These are phyloP conservation scores for Fusarium tupiense DNA, from an alignment of 2,329 filamentous ascomycete species.

Conservation along the genomic window DNA sequence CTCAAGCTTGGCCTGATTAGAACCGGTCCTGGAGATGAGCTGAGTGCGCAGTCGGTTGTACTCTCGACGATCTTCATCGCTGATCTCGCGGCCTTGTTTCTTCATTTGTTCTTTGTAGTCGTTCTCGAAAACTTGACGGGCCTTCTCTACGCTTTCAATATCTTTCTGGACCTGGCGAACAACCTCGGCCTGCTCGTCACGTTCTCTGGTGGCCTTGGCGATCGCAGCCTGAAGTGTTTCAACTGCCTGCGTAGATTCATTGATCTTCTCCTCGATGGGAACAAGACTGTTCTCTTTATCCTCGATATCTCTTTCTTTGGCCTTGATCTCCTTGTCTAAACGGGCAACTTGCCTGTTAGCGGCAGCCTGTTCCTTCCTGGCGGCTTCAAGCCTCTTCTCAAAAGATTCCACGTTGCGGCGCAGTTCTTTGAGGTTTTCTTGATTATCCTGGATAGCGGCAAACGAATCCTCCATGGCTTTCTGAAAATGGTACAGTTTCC, in stretches of 20 bases:
- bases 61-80: constrained; percentile 85
- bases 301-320: constrained; percentile 87
- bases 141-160: constrained; percentile 85
- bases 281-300: constrained; percentile 86
- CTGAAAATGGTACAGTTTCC: constrained; percentile 97
- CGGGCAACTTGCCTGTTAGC: constrained; percentile 80
- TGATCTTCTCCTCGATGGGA: constrained; percentile 91
- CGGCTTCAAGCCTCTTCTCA: constrained; percentile 80
- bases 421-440: constrained; percentile 94
- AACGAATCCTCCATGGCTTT: constrained; percentile 92
- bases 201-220: constrained; percentile 77
- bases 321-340: constrained; percentile 85
- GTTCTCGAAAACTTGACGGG: constrained; percentile 86
- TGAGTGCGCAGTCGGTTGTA: constrained; percentile 87
- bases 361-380: constrained; percentile 83
- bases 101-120: constrained; percentile 87
- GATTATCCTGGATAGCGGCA: constrained; percentile 88
- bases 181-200: constrained; percentile 73
- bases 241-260: constrained; percentile 77
- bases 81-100: constrained; percentile 87
- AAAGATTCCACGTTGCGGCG: constrained; percentile 88
- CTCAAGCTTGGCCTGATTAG: constrained; percentile 84
- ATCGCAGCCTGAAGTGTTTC: constrained; percentile 75
- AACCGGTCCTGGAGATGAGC: constrained; percentile 82
- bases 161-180: constrained; percentile 83